Evolutionary conservation across 2,329 filamentous ascomycete genomes (phyloP).

Genomic region (Cladosporium sp.): DNA sequence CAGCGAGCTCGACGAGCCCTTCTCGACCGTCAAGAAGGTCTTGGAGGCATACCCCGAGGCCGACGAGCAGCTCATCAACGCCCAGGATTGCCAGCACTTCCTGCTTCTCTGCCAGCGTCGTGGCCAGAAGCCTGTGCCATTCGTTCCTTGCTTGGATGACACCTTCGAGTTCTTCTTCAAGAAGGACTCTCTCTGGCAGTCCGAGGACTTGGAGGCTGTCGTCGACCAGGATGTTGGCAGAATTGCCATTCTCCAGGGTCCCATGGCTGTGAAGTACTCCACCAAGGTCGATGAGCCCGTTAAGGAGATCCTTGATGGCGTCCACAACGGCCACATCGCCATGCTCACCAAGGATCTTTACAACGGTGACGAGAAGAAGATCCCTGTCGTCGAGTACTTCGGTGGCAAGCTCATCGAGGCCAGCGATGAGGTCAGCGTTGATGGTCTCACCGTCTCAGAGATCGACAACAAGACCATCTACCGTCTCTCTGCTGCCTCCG

Average conservation of each 20-base stretch:
- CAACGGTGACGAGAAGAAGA: constrained; percentile 63
- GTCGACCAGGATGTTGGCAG: constrained; percentile 93
- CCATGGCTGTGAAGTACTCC: constrained; percentile 86
- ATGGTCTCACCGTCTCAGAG: constrained; percentile 79
- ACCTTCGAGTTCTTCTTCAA: constrained; percentile 99
- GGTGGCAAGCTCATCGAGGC: constrained; percentile 77
- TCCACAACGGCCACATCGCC: constrained; percentile 84
- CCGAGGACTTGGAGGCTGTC: constrained; percentile 92
- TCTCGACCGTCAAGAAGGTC: constrained; percentile 71
- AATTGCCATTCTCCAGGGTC: constrained; percentile 93
- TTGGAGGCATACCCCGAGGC: constrained; percentile 80
- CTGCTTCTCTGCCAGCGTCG: constrained; percentile 85
- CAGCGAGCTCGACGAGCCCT: constrained; percentile 79
- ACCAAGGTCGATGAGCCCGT: constrained; percentile 88
- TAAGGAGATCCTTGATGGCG: constrained; percentile 86
- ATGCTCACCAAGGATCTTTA: constrained; percentile 78
- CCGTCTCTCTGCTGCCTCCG: constrained; percentile 71
- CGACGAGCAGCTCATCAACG: constrained; percentile 88
- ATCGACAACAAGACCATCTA: constrained; percentile 78
- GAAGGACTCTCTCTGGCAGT: constrained; percentile 99
- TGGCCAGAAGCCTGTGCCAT: constrained; percentile 93
- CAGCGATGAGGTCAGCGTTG: constrained; percentile 70
- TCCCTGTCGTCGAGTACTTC: constrained; percentile 91
- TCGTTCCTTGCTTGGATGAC: constrained; percentile 90
- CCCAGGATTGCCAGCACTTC: constrained; percentile 97